These are phyloP conservation scores for Penicillium sp. DNA, from an alignment of 2,329 filamentous ascomycete species.

Conservation along the genomic window DNA sequence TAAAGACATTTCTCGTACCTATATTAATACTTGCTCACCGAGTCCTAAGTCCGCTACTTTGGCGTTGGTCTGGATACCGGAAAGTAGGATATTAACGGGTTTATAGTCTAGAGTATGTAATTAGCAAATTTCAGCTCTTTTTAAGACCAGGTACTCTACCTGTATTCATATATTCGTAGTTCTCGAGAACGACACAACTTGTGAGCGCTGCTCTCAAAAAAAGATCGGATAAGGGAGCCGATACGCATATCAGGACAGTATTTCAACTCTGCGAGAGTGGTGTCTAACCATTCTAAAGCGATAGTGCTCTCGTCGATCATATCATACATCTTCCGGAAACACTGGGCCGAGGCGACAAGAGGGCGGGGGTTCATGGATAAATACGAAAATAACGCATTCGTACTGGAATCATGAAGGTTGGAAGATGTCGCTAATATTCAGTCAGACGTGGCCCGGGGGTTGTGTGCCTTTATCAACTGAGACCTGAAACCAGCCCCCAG, in stretches of 20 bases:
- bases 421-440: background rate
- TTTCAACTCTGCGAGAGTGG: background rate
- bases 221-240: background rate
- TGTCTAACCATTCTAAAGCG: background rate
- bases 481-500: too few species aligned
- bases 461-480: background rate
- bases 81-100: background rate
- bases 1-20: background rate
- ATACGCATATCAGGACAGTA: background rate
- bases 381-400: background rate
- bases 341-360: background rate
- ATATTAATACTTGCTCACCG: background rate
- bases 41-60: background rate
- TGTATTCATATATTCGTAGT: background rate
- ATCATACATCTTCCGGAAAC: background rate
- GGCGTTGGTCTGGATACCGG: background rate
- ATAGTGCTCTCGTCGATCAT: background rate
- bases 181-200: background rate
- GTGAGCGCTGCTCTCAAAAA: background rate
- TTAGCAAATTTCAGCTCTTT: background rate
- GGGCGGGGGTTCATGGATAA: background rate
- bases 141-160: background rate
- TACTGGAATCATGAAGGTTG: background rate
- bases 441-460: background rate
- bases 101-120: background rate